Evolutionary conservation across 306 rosid genomes (phyloP).

Genomic region (Ziziphus jujuba): DNA sequence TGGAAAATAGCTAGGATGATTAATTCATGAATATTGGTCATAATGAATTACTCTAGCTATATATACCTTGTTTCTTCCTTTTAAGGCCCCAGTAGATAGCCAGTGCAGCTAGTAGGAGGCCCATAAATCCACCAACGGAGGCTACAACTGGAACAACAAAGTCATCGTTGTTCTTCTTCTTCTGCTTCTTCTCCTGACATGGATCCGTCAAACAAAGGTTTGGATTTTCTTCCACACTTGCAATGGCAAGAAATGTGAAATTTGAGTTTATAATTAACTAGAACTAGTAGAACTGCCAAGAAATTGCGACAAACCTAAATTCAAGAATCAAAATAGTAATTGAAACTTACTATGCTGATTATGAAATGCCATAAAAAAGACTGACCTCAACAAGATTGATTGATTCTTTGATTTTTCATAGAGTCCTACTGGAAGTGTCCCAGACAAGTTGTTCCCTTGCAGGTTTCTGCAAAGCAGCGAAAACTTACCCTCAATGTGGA

Average conservation of each 20-base stretch:
- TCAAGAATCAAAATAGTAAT: no score
- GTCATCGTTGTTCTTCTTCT: background rate
- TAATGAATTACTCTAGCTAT: background rate
- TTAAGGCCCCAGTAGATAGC: constrained; percentile 19
- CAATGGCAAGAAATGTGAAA: background rate
- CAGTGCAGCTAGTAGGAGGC: constrained; percentile 14
- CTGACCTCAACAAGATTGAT: constrained; percentile 48
- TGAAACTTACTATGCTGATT: background rate
- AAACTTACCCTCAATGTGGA: background rate
- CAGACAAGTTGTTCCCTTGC: constrained; percentile 35
- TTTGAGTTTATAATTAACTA: background rate
- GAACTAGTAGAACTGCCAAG: no score
- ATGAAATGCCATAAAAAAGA: background rate
- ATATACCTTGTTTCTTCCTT: constrained; percentile 26
- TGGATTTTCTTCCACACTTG: constrained; percentile 41
- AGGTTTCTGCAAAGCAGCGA: constrained; percentile 46
- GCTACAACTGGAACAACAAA: constrained; percentile 39
- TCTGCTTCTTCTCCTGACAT: constrained; percentile 23
- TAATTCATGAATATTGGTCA: background rate
- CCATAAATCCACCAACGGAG: constrained; percentile 33
- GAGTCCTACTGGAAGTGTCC: constrained; percentile 38
- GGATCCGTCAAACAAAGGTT: constrained; percentile 28
- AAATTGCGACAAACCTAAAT: background rate
- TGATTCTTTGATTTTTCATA: constrained; percentile 30
- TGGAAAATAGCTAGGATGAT: background rate